Percentiles rank a stretch among this genome's conserved stretches.
These are phyloP conservation scores for Pseudevernia furfuracea DNA, from an alignment of 495 filamentous ascomycete species.

Conservation along the genomic window DNA sequence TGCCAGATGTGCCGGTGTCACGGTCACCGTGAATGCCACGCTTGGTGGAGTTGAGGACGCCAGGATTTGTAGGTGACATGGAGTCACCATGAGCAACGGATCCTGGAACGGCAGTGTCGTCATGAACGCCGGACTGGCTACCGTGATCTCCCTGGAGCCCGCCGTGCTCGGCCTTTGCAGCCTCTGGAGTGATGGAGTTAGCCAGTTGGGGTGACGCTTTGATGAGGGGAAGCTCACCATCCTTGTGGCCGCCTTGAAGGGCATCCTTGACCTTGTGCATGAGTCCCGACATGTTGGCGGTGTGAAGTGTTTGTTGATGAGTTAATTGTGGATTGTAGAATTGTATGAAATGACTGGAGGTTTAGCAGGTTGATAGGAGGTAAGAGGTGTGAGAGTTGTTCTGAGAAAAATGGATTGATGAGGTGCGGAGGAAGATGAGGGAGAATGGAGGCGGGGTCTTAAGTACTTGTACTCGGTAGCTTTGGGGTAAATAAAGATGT, in stretches of 20 bases:
- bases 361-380: background rate
- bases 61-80: constrained; percentile 19
- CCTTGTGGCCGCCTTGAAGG: constrained; percentile 41
- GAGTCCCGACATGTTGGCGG: constrained; percentile 54
- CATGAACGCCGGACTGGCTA: constrained; percentile 25
- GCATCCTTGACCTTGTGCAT: constrained; percentile 70
- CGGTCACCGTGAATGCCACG: constrained; percentile 29
- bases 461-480: background rate
- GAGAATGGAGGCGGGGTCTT: background rate
- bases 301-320: background rate
- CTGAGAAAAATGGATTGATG: background rate
- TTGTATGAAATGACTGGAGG: too few species aligned
- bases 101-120: constrained; percentile 10
- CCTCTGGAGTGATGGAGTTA: background rate
- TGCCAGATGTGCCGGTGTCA: constrained; percentile 29
- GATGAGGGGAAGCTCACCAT: background rate
- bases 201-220: background rate
- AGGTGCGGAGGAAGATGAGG: background rate
- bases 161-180: background rate
- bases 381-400: background rate
- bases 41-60: constrained; percentile 25
- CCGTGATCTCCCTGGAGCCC: constrained; percentile 25
- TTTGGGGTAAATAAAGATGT: constrained; percentile 1
- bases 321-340: too few species aligned
- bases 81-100: constrained; percentile 28